Evolutionary conservation across 202 grass and related monocot species (phyloP).

Genomic region (Schoenoplectus tabernaemontani): DNA sequence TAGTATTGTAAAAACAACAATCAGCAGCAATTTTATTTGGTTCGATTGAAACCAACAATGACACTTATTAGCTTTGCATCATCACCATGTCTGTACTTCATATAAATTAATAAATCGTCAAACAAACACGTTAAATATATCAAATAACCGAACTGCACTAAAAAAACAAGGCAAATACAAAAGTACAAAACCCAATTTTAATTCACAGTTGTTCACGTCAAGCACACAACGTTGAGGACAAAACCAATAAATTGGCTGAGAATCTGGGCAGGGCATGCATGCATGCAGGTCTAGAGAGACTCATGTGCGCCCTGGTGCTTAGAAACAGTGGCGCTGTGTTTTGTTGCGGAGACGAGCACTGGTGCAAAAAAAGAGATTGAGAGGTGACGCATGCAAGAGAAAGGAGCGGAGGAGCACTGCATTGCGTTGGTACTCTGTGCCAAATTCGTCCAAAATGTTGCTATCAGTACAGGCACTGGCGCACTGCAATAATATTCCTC

Average conservation of each 20-base stretch:
- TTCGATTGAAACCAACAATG: neutral
- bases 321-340: neutral
- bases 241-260: neutral
- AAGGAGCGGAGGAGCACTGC: too few relatives aligned
- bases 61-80: neutral
- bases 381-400: neutral
- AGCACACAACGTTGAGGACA: neutral
- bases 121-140: neutral
- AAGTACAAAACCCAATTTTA: neutral
- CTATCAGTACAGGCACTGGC: constrained; percentile 5
- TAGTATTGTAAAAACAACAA: neutral
- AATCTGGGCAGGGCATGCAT: constrained; percentile 9
- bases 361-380: neutral
- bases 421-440: neutral
- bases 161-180: neutral
- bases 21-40: neutral
- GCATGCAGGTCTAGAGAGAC: neutral
- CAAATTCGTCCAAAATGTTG: neutral
- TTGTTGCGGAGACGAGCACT: neutral
- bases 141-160: neutral
- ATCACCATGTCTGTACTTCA: neutral
- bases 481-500: constrained; percentile 17
- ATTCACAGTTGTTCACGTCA: neutral
- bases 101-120: neutral
- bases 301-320: neutral